These are phyloP conservation scores for Lithospermum erythrorhizon DNA, from an alignment of 257 asterid species.

Conservation along the genomic window DNA sequence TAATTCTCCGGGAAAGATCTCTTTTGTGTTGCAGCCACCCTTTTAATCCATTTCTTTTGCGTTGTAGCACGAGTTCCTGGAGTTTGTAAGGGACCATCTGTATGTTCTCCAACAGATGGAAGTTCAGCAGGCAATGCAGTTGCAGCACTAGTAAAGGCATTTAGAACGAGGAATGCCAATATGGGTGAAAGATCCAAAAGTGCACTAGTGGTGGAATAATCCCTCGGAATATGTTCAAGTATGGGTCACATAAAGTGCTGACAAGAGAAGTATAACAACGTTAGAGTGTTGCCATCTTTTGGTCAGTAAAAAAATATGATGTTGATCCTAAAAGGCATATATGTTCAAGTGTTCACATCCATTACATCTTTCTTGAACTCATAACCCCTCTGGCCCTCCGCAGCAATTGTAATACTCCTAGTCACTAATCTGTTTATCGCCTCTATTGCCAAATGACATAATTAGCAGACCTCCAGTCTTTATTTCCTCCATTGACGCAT, in stretches of 20 bases:
- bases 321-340: no score
- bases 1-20: conserved; percentile 15
- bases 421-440: no score
- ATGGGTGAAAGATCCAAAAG: conserved; percentile 80
- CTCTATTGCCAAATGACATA: no score
- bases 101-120: conserved; percentile 34
- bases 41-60: conserved; percentile 58
- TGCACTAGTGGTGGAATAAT: conserved; percentile 92
- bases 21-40: conserved; percentile 37
- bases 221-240: conserved; percentile 91
- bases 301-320: no score
- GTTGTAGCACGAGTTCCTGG: conserved; percentile 29
- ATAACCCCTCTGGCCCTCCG: no score
- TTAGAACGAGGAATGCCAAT: conserved; percentile 67
- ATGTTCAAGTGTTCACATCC: no score
- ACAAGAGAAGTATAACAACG: no score
- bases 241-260: conserved; percentile 95
- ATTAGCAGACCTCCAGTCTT: no score
- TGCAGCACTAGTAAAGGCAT: conserved; percentile 72
- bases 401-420: no score
- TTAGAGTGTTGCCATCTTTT: no score
- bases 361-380: no score
- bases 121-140: conserved; percentile 94
- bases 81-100: conserved; percentile 13
- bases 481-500: no score